Evolutionary conservation across 495 filamentous ascomycete genomes (phyloP).

Genomic region (Xylaria scruposa): DNA sequence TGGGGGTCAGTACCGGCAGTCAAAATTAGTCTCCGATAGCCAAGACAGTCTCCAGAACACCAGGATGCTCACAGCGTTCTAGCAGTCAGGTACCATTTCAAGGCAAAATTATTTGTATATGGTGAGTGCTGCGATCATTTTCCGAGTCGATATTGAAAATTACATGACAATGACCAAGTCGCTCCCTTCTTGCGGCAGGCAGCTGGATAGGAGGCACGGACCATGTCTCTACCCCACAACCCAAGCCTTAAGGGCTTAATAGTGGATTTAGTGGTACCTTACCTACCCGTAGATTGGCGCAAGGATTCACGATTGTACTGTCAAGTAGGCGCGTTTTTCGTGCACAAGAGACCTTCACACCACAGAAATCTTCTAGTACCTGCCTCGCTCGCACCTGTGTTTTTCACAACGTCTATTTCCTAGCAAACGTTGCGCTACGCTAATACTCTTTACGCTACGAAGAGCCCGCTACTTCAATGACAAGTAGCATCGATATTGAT

Average conservation of each 20-base stretch:
- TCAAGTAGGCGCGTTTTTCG: constrained; percentile 8
- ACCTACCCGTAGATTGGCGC: constrained; percentile 9
- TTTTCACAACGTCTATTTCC: background rate
- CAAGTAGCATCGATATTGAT: constrained; percentile 5
- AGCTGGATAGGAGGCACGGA: background rate
- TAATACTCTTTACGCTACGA: background rate
- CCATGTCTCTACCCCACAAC: background rate
- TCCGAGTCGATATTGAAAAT: too few species aligned
- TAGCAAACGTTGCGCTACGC: background rate
- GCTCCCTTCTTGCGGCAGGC: background rate
- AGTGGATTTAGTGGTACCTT: background rate
- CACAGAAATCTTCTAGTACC: background rate
- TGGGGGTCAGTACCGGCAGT: too few species aligned
- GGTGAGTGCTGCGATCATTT: too few species aligned
- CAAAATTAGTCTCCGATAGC: too few species aligned
- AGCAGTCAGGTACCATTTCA: too few species aligned
- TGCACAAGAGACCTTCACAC: background rate
- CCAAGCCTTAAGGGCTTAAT: background rate
- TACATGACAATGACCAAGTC: too few species aligned
- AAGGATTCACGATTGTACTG: constrained; percentile 7
- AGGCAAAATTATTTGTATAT: too few species aligned
- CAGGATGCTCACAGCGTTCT: too few species aligned
- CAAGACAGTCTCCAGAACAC: too few species aligned
- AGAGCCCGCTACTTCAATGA: background rate
- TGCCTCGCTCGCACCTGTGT: constrained; percentile 1